Base-by-base conservation (phyloP, 116 monocot species). In the Cymodocea nodosa region DNA sequence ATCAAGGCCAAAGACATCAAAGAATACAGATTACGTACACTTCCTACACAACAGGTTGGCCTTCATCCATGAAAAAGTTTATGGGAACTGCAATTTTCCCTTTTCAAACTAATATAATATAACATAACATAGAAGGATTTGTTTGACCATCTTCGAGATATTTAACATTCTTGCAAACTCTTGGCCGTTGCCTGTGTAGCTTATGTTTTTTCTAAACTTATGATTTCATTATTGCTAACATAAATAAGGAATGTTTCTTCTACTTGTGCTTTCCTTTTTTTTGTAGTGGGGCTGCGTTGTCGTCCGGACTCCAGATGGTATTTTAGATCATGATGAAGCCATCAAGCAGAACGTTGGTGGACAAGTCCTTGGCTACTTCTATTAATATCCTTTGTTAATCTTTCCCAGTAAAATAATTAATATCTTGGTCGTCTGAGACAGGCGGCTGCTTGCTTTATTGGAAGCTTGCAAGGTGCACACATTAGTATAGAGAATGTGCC, bases 271-370 rank as follows among this genome's bases (percentile, higher is more conserved):
- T 37, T 62, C 30, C 30, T 50, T 15, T 40, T 15, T 63, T 68
- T 24, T 87, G 76, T 79, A 94, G 90, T 94, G 94, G 94, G 94
- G 90, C 15, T 94, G 89, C 65, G 82, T 94, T 62, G 94, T 94
- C 60, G 83, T 94, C 60, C 84, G 82, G 37, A 94, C 94, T 51
- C 90, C 94, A 17, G 86, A 84, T 59, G 90, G 94, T 15, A 70
- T 94, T 36, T 59, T 94, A 65, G 94, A 94, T 81, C 94, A 94
- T 30, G 94, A 94, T 68, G 94, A 94, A 76, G 94, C 94, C 64
- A 82, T 89, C 5, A 82, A 75, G 69, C 94, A 84, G 59, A 84
- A 89, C 68, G 86, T 94, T 19, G 94, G 94, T 53, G 94, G 94
- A n/a, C 94, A 94, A 57, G 90, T 94, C 22, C 94, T 94, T 40